Evolutionary conservation across 192 early-diverging fungal genomes (phyloP).

Genomic region (Endogone sp.): DNA sequence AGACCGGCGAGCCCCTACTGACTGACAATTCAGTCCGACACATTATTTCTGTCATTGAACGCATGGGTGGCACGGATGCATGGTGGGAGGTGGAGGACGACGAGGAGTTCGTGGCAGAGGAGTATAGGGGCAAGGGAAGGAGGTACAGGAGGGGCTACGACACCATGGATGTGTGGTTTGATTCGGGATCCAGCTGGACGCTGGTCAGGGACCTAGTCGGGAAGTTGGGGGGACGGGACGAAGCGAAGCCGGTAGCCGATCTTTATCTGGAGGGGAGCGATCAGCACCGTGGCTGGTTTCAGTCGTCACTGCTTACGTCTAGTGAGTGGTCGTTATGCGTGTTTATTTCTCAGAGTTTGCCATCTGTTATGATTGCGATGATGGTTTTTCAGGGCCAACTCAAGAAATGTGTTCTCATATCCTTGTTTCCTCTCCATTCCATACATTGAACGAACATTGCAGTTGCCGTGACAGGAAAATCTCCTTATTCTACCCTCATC

Average conservation of each 20-base stretch:
- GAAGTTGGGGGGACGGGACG: constrained; percentile 13
- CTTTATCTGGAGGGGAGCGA: constrained; percentile 76
- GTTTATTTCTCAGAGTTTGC: neutral
- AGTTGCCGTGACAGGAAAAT: constrained; percentile 60
- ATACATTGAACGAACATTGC: neutral
- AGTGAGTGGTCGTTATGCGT: constrained; percentile 19
- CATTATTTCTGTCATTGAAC: constrained; percentile 50
- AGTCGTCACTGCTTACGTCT: constrained; percentile 73
- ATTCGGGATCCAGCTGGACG: constrained; percentile 77
- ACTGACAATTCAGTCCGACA: constrained; percentile 61
- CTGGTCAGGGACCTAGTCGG: constrained; percentile 28
- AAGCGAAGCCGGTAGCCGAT: constrained; percentile 47
- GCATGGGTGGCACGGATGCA: constrained; percentile 52
- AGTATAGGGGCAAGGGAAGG: constrained; percentile 52
- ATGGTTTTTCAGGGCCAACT: neutral
- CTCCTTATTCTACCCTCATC: constrained; percentile 65
- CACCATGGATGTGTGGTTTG: constrained; percentile 89
- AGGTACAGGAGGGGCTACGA: constrained; percentile 61
- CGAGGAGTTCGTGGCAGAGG: constrained; percentile 55
- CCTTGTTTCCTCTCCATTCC: neutral
- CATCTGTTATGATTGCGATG: neutral
- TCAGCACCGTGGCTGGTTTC: constrained; percentile 86
- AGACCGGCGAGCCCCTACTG: constrained; percentile 58
- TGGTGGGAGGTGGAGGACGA: constrained; percentile 71
- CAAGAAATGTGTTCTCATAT: too few species aligned